Evolutionary conservation across 495 filamentous ascomycete genomes (phyloP), one percentile per base, ranked within the genome.

Genomic region (Aspergillus diversus): DNA sequence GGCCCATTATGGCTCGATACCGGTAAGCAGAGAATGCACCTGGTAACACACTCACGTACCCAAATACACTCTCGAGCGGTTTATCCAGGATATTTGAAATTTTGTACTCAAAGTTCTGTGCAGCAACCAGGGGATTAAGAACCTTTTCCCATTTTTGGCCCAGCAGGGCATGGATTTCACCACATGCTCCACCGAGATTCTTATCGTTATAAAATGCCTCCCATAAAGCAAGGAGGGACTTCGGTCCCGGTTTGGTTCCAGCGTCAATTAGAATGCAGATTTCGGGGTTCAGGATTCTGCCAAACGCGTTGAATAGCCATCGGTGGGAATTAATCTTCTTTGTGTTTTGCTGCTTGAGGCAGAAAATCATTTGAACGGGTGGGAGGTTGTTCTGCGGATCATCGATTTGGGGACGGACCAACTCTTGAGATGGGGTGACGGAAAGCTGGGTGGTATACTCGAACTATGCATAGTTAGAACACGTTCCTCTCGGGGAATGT

Each of bases 291-390:
- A 99, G 73, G 70, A 99, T 96, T 55, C 93, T 90, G 62, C 95
- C 95, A 75, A 99, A 97, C 6, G 91, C 95, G 67, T 96, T 97
- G 80, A 99, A 99, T n/a, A 99, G 85, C 95, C 95, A 99, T 79
- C 95, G 83, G 72, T 99, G 95, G 42, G 95, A 98, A 80, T 99
- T 99, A 83, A 99, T 99, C 86, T 99, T 99, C 82, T 99, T 98
- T 83, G 86, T 96, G 84, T 99, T 99, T 81, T 96, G 92, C 76
- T 97, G 93, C 80, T 99, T 99, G 71, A 99, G 77, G 73, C 95
- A 99, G 81, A 99, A 97, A 76, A 99, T 96, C 87, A 98, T 93
- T 81, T 99, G 95, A 47, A 97, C 93, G 0, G 95, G 95, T 21
- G 95, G 94, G 17, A 99, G 86, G 3, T 90, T 96, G 67, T 80